Evolutionary conservation across 805 yeast species (phyloP).

Genomic region (Ogataea glucozyma): DNA sequence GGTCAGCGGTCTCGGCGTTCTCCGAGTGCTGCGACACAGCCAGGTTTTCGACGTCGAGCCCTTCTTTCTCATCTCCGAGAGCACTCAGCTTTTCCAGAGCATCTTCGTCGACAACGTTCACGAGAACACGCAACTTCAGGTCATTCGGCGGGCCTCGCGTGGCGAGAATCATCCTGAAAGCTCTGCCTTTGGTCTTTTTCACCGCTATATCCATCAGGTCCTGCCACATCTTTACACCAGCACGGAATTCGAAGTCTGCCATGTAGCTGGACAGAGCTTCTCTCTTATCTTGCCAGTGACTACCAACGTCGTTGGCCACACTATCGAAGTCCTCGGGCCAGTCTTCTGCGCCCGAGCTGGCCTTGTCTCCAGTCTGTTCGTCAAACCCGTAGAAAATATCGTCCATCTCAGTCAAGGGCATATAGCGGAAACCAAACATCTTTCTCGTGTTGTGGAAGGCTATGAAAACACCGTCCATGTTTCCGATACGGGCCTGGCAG

Average conservation of each 20-base stretch:
- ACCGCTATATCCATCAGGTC: slow-evolving; percentile 43
- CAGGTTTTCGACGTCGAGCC: slow-evolving; percentile 20
- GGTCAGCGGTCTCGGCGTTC: slow-evolving; percentile 10
- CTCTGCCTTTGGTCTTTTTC: slow-evolving; percentile 31
- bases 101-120: slow-evolving; percentile 19
- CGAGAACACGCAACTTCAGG: slow-evolving; percentile 19
- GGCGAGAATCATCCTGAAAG: slow-evolving; percentile 40
- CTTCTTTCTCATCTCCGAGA: slow-evolving; percentile 25
- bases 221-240: slow-evolving; percentile 56
- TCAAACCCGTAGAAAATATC: slow-evolving; percentile 50
- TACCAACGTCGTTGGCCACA: slow-evolving; percentile 30
- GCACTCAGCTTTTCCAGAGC: slow-evolving; percentile 13
- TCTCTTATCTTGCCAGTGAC: slow-evolving; percentile 33
- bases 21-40: slow-evolving; percentile 15
- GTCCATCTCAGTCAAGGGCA: slow-evolving; percentile 76
- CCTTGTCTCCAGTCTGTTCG: background rate
- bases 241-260: slow-evolving; percentile 69
- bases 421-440: slow-evolving; percentile 87
- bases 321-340: slow-evolving; percentile 10
- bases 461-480: slow-evolving; percentile 94
- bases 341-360: slow-evolving; percentile 7
- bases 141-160: background rate
- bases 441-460: slow-evolving; percentile 84
- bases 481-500: slow-evolving; percentile 90
- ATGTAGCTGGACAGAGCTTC: slow-evolving; percentile 46